Evolutionary conservation across 108 stramenopile genomes (phyloP).

Genomic region (Conticribra guillardii): DNA sequence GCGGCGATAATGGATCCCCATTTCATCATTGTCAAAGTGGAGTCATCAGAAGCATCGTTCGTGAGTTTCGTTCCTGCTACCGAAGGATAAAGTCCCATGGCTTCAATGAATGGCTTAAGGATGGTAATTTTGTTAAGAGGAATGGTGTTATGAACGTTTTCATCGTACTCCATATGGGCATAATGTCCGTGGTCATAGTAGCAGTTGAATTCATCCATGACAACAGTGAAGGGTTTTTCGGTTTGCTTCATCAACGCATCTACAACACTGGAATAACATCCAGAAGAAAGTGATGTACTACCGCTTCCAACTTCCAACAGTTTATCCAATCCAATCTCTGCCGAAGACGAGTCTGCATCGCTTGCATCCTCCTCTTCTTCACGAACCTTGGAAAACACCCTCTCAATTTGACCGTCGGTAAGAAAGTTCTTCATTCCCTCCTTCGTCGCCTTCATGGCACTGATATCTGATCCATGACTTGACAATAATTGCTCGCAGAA

Average conservation of each 20-base stretch:
- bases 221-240: slow-evolving; percentile 73
- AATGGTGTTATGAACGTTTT: slow-evolving; percentile 62
- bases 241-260: slow-evolving; percentile 70
- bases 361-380: slow-evolving; percentile 8
- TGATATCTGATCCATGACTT: slow-evolving; percentile 61
- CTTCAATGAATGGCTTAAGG: slow-evolving; percentile 72
- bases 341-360: slow-evolving; percentile 1
- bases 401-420: slow-evolving; percentile 58
- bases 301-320: slow-evolving; percentile 60
- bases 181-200: slow-evolving; percentile 80
- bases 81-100: slow-evolving; percentile 63
- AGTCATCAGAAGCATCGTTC: slow-evolving; percentile 2
- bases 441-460: slow-evolving; percentile 39
- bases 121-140: slow-evolving; percentile 73
- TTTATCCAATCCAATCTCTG: slow-evolving; percentile 51
- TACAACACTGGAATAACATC: slow-evolving; percentile 69
- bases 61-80: slow-evolving; percentile 46
- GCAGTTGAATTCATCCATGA: slow-evolving; percentile 83
- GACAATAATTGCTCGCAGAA: slow-evolving; percentile 57
- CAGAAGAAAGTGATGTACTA: slow-evolving; percentile 54
- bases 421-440: slow-evolving; percentile 58
- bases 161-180: slow-evolving; percentile 83
- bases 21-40: slow-evolving; percentile 45
- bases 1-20: slow-evolving; percentile 77
- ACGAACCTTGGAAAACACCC: slow-evolving; percentile 38